Conservation (phyloP, 1,284 basidiomycete genomes). For the Ganoderma sp. region DNA sequence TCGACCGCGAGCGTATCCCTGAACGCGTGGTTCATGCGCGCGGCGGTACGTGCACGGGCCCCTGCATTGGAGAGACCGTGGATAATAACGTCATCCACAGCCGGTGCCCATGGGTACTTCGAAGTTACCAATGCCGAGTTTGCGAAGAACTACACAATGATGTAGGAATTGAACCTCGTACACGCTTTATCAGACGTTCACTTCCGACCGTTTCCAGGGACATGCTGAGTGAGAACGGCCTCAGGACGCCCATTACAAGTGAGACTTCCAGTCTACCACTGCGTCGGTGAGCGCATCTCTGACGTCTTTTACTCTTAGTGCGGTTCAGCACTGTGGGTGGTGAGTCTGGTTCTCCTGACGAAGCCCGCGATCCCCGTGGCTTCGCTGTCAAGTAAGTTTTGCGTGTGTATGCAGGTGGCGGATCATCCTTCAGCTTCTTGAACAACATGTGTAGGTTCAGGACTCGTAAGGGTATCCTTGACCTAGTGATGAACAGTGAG, state of each 20-base stretch:
- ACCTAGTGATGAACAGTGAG: constrained; percentile 82
- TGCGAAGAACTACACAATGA: constrained; percentile 35
- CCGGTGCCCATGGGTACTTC: constrained; percentile 64
- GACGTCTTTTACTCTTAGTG: constrained; percentile 58
- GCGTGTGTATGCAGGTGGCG: neutral
- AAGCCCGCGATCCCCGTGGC: constrained; percentile 87
- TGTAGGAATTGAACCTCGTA: constrained; percentile 42
- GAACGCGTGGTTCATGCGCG: constrained; percentile 51
- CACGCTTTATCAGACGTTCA: constrained; percentile 53
- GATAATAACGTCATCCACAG: constrained; percentile 24
- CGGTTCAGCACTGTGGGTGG: constrained; percentile 93
- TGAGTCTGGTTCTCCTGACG: constrained; percentile 87
- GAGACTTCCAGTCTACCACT: neutral
- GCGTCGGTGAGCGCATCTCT: neutral
- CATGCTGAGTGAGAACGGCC: constrained; percentile 35
- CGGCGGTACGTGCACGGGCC: constrained; percentile 36
- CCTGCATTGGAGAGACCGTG: neutral
- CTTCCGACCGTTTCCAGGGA: constrained; percentile 35
- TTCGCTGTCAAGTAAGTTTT: constrained; percentile 38
- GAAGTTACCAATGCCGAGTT: constrained; percentile 47
- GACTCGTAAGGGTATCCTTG: constrained; percentile 87
- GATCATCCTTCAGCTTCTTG: neutral
- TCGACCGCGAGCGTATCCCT: constrained; percentile 59
- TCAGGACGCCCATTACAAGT: constrained; percentile 35
- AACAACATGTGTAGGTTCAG: constrained; percentile 37